A percentile compares a stretch with the other conserved stretches of the same genome.
phyloP scores from a whole-genome alignment of 2,329 filamentous ascomycete species.

The Cercospora sp. region DNA sequence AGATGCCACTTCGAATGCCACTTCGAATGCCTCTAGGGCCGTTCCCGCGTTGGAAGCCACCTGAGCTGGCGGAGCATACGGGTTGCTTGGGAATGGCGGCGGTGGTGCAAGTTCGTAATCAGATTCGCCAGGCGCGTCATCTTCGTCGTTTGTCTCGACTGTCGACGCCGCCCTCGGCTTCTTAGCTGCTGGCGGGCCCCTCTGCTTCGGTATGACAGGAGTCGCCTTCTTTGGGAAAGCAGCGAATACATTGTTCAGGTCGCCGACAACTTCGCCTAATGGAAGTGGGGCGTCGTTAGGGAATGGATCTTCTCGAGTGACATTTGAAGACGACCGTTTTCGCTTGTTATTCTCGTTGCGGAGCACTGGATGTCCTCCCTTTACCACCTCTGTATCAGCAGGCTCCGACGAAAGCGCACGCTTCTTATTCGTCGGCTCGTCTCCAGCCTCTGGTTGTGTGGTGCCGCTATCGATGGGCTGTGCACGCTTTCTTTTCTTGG shows the following conservation, averaged over 20 bases:
- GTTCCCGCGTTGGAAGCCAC: not conserved
- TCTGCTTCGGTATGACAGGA: not conserved
- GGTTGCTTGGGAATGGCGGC: not conserved
- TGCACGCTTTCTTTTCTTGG: slow-evolving; percentile 4
- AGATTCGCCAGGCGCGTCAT: slow-evolving; percentile 2
- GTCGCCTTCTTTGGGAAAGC: not conserved
- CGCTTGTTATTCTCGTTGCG: not conserved
- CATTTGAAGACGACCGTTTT: not conserved
- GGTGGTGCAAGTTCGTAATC: not conserved
- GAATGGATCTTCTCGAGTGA: not conserved
- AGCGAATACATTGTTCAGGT: not conserved
- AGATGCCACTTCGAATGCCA: not conserved
- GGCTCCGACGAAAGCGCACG: not conserved
- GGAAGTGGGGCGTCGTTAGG: not conserved
- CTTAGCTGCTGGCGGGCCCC: slow-evolving; percentile 5
- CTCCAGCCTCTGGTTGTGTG: not conserved
- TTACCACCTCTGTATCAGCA: not conserved
- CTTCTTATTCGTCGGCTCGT: not conserved
- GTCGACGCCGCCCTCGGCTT: not conserved
- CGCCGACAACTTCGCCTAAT: not conserved
- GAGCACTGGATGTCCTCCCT: not conserved
- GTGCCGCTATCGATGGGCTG: not conserved
- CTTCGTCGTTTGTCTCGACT: not conserved
- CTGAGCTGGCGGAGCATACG: not conserved
- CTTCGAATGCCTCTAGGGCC: not conserved